Evolutionary conservation across 2,329 filamentous ascomycete species (phyloP).

Genomic region (Penicillium fuscoglaucum): DNA sequence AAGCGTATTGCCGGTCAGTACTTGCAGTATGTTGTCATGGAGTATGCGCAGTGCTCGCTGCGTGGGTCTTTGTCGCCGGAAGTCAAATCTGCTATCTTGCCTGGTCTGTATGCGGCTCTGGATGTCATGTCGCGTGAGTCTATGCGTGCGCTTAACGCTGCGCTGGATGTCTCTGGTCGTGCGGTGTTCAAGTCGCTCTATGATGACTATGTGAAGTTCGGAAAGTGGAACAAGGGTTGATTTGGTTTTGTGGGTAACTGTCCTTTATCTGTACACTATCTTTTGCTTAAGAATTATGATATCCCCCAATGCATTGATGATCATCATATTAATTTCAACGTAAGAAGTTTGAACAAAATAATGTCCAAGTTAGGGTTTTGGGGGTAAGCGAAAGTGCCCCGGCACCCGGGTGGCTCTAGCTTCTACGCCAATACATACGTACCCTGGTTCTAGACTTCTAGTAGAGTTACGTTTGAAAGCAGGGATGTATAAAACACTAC

Average conservation of each 20-base stretch:
- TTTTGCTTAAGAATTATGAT: conserved; percentile 26
- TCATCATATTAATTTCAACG: conserved; percentile 5
- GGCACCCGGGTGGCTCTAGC: background rate
- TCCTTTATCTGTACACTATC: conserved; percentile 21
- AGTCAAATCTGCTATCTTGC: conserved; percentile 54
- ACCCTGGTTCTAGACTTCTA: background rate
- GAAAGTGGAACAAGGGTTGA: conserved; percentile 50
- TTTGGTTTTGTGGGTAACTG: conserved; percentile 4
- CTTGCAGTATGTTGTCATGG: conserved; percentile 58
- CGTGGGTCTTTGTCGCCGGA: conserved; percentile 51
- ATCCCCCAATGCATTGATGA: conserved; percentile 29
- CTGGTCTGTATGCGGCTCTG: conserved; percentile 55
- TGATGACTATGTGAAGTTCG: conserved; percentile 52
- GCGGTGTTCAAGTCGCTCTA: conserved; percentile 56
- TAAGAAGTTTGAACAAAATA: background rate
- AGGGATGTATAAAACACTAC: background rate
- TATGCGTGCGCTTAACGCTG: conserved; percentile 53
- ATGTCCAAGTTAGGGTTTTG: background rate
- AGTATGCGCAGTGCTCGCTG: conserved; percentile 57
- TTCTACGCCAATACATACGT: background rate
- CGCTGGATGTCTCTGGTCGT: conserved; percentile 53
- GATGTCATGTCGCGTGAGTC: conserved; percentile 54
- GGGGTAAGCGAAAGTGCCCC: background rate
- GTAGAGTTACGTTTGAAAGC: background rate
- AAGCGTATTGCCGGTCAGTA: conserved; percentile 59